Conservation (phyloP, 768 basidiomycete genomes). For the Filobasidium floriforme region DNA sequence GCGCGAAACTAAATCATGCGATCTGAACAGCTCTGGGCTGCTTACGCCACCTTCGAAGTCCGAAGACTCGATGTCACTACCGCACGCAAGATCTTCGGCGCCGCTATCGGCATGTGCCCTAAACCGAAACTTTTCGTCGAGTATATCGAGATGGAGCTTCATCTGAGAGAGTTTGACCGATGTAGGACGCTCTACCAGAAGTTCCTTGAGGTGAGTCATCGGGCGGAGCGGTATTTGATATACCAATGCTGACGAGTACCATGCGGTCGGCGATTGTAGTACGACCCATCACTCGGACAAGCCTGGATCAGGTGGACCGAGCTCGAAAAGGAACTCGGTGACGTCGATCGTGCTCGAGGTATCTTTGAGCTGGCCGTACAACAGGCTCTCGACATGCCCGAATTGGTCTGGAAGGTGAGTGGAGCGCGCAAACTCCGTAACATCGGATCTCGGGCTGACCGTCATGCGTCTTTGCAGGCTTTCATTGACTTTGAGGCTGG, state of each 20-base stretch:
- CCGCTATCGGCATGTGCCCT: slow-evolving; percentile 88
- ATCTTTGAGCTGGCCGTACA: slow-evolving; percentile 87
- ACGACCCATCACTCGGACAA: slow-evolving; percentile 78
- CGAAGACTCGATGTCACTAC: slow-evolving; percentile 70
- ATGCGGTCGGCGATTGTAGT: slow-evolving; percentile 48
- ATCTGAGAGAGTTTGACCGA: slow-evolving; percentile 91
- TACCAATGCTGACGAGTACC: background rate
- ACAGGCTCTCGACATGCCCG: slow-evolving; percentile 90
- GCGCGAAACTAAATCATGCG: slow-evolving; percentile 3
- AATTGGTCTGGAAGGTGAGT: slow-evolving; percentile 49
- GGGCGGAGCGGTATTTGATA: background rate
- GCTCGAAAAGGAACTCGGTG: slow-evolving; percentile 76
- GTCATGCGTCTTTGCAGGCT: slow-evolving; percentile 44
- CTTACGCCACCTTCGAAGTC: slow-evolving; percentile 87
- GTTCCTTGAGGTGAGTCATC: slow-evolving; percentile 67
- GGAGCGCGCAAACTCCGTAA: background rate
- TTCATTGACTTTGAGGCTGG: slow-evolving; percentile 95
- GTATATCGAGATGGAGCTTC: slow-evolving; percentile 78
- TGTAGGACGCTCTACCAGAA: slow-evolving; percentile 87
- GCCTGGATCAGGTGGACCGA: slow-evolving; percentile 97
- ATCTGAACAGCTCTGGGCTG: slow-evolving; percentile 60
- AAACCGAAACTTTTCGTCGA: slow-evolving; percentile 93
- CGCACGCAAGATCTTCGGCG: slow-evolving; percentile 81
- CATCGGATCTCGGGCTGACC: background rate
- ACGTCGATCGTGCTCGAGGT: slow-evolving; percentile 77